These are phyloP conservation scores for Quercus phellos DNA, from an alignment of 331 rosid species.

Conservation along the genomic window DNA sequence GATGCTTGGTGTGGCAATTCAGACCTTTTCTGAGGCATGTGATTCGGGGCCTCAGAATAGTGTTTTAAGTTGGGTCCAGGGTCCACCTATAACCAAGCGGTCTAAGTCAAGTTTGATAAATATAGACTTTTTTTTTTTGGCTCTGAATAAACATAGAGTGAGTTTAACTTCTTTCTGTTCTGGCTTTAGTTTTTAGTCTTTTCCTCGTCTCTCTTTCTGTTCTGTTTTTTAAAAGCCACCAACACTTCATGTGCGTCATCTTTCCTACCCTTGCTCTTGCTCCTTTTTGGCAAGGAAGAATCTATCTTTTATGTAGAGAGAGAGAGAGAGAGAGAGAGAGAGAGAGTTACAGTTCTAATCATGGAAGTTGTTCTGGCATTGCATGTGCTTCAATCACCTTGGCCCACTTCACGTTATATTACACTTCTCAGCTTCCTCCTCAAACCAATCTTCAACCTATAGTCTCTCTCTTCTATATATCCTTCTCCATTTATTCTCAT, in stretches of 20 bases:
- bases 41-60: slow-evolving; percentile 41
- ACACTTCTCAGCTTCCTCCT: slow-evolving; percentile 24
- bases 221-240: slow-evolving; percentile 21
- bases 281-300: slow-evolving; percentile 48
- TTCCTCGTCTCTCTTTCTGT: not conserved
- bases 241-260: slow-evolving; percentile 75
- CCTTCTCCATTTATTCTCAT: not conserved
- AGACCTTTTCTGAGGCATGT: slow-evolving; percentile 35
- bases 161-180: slow-evolving; percentile 2
- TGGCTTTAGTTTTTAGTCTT: slow-evolving; percentile 10
- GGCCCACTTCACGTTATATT: slow-evolving; percentile 55
- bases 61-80: slow-evolving; percentile 6
- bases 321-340: not conserved
- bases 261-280: slow-evolving; percentile 32
- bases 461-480: not conserved
- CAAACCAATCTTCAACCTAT: slow-evolving; percentile 2
- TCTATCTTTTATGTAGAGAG: slow-evolving; percentile 37
- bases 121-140: not conserved
- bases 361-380: slow-evolving; percentile 78
- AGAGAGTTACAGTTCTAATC: slow-evolving; percentile 45
- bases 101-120: not conserved
- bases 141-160: not conserved
- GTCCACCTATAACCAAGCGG: not conserved
- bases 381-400: slow-evolving; percentile 75
- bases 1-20: slow-evolving; percentile 30